These are phyloP conservation scores for Aegilops speltoides DNA, from an alignment of 176 grass and related monocot genomes.

Conservation along the genomic window DNA sequence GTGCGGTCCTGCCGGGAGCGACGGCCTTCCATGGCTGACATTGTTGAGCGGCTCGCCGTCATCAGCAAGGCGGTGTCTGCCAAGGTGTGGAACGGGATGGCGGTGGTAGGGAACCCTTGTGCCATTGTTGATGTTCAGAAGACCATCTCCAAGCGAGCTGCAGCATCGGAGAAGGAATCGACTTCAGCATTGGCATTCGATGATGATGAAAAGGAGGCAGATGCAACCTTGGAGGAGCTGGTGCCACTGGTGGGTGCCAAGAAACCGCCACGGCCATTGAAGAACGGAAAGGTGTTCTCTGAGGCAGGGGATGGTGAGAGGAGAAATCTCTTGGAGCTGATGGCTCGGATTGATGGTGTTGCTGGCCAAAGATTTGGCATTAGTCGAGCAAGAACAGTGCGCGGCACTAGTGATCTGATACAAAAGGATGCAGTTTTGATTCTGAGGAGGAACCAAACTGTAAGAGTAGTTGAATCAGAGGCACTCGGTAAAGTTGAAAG, in stretches of 20 bases:
- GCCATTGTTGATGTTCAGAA: conserved; percentile 83
- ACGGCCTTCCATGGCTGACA: conserved; percentile 78
- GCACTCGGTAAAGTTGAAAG: conserved; percentile 28
- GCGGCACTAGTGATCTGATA: conserved; percentile 26
- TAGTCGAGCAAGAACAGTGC: conserved; percentile 44
- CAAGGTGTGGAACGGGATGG: conserved; percentile 80
- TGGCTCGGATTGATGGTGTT: conserved; percentile 69
- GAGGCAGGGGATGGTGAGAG: conserved; percentile 46
- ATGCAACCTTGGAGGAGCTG: conserved; percentile 37
- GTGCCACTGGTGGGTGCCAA: conserved; percentile 45
- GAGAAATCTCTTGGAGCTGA: conserved; percentile 88
- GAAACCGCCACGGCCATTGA: conserved; percentile 52
- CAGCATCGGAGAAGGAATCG: conserved; percentile 39
- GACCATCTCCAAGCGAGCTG: conserved; percentile 55
- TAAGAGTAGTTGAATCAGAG: conserved; percentile 41
- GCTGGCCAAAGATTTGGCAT: conserved; percentile 44
- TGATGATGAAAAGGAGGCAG: conserved; percentile 43
- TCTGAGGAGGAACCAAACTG: conserved; percentile 56
- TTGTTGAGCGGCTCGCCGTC: conserved; percentile 59
- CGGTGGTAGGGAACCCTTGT: conserved; percentile 81
- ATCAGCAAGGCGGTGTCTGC: conserved; percentile 63
- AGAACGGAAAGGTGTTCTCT: conserved; percentile 54
- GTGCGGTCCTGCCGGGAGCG: conserved; percentile 78
- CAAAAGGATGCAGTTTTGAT: conserved; percentile 46
- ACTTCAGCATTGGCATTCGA: conserved; percentile 45